Evolutionary conservation across 2,329 filamentous ascomycete genomes (phyloP).

Genomic region (Cladosporium velox): DNA sequence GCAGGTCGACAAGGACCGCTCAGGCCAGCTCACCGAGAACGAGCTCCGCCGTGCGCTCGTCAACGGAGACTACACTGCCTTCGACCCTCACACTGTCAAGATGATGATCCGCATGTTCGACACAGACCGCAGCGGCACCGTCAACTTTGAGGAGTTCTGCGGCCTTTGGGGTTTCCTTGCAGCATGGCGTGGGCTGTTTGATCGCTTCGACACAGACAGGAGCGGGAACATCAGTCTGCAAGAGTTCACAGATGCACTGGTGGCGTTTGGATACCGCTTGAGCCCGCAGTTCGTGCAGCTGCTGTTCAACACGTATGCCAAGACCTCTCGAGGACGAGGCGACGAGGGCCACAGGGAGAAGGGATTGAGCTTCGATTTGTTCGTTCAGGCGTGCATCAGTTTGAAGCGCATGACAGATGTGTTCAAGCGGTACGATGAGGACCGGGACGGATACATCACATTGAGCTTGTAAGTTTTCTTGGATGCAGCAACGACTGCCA

Average conservation of each 20-base stretch:
- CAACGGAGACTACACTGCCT: conserved; percentile 93
- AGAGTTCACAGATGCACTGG: conserved; percentile 87
- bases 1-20: conserved; percentile 84
- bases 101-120: conserved; percentile 99
- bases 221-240: conserved; percentile 81
- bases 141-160: conserved; percentile 95
- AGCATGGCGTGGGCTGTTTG: conserved; percentile 91
- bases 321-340: conserved; percentile 38
- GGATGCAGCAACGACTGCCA: neutral
- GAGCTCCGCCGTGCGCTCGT: conserved; percentile 90
- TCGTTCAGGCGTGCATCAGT: conserved; percentile 95
- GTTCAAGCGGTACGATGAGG: conserved; percentile 98
- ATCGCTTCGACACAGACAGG: conserved; percentile 87
- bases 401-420: conserved; percentile 99
- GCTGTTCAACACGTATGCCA: conserved; percentile 85
- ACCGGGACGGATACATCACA: conserved; percentile 82
- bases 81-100: conserved; percentile 88
- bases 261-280: conserved; percentile 89
- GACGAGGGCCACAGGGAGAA: conserved; percentile 38
- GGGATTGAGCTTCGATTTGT: conserved; percentile 74
- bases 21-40: conserved; percentile 77
- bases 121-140: conserved; percentile 81
- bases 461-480: conserved; percentile 54
- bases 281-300: conserved; percentile 80
- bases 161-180: conserved; percentile 94